Evolutionary conservation across 768 basidiomycete species (phyloP).

Genomic region (Tylopilus sp.): DNA sequence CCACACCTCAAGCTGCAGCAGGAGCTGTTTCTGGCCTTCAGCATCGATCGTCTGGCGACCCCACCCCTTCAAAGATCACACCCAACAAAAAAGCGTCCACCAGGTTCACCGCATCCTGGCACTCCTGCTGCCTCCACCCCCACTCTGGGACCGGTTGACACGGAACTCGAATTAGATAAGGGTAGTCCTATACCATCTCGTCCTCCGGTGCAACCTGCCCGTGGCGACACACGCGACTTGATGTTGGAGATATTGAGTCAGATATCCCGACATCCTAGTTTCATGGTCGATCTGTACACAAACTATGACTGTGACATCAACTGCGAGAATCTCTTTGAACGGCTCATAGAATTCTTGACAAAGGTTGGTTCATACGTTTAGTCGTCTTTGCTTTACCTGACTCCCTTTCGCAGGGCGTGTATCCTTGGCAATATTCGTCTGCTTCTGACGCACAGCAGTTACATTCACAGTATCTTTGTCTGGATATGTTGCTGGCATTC

Average conservation of each 20-base stretch:
- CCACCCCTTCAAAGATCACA: conserved; percentile 35
- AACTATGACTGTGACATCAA: conserved; percentile 98
- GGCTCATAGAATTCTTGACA: conserved; percentile 82
- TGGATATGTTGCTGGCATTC: conserved; percentile 84
- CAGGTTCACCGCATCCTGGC: conserved; percentile 50
- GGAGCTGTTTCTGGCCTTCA: conserved; percentile 92
- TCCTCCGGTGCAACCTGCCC: conserved; percentile 67
- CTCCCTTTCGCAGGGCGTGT: conserved; percentile 59
- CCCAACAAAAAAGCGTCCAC: conserved; percentile 31
- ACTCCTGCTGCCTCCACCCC: conserved; percentile 47
- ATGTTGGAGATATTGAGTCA: conserved; percentile 85
- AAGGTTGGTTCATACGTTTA: conserved; percentile 49
- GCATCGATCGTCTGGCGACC: conserved; percentile 83
- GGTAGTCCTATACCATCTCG: conserved; percentile 49
- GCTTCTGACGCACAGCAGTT: conserved; percentile 62
- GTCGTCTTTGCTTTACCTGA: conserved; percentile 3
- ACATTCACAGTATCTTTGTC: conserved; percentile 79
- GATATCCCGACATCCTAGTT: conserved; percentile 77
- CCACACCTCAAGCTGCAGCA: conserved; percentile 88
- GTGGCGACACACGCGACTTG: conserved; percentile 84
- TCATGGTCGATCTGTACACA: conserved; percentile 93
- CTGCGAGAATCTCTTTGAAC: conserved; percentile 93
- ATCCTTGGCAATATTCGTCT: conserved; percentile 60
- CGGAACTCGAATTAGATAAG: conserved; percentile 45
- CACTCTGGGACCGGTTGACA: conserved; percentile 35